Percentiles rank a stretch among this genome's conserved stretches.
Conservation (phyloP, 805 yeast genomes). For the Alloascoidea hylecoeti region DNA sequence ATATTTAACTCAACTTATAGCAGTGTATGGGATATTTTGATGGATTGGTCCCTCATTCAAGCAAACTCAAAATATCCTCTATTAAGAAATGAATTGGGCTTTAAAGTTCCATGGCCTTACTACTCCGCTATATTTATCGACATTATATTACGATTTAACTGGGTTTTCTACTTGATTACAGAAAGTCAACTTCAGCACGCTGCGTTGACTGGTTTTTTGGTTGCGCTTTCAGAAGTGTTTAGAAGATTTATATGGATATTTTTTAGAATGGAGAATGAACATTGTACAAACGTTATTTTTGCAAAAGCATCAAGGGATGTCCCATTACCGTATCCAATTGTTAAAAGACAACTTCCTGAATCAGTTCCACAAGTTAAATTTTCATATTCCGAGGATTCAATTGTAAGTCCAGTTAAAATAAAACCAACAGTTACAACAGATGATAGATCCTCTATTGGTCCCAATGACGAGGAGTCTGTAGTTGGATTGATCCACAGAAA, state of each 20-base stretch:
- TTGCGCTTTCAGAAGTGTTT: constrained; percentile 70
- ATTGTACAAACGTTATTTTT: constrained; percentile 74
- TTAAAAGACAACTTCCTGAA: constrained; percentile 8
- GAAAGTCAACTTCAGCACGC: constrained; percentile 71
- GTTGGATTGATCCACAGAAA: constrained; percentile 1
- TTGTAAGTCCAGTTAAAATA: constrained; percentile 5
- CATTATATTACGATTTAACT: constrained; percentile 68
- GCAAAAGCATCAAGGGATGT: constrained; percentile 82
- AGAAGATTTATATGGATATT: constrained; percentile 85
- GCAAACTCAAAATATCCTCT: constrained; percentile 38
- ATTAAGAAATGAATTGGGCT: constrained; percentile 61
- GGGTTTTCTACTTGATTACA: constrained; percentile 83
- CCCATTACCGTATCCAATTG: constrained; percentile 64
- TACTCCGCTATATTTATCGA: constrained; percentile 66
- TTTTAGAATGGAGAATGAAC: constrained; percentile 94
- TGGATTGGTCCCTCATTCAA: constrained; percentile 93
- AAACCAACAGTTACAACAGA: neutral
- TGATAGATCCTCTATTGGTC: constrained; percentile 3
- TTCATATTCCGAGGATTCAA: neutral
- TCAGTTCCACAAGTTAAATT: neutral
- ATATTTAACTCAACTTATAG: constrained; percentile 56
- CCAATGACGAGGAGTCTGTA: constrained; percentile 1
- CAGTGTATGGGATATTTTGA: constrained; percentile 75
- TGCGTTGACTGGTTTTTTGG: constrained; percentile 70
- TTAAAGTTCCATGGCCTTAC: constrained; percentile 43